Evolutionary conservation across 371 early-diverging fungal genomes (phyloP).

Genomic region (Mortierella sp.): DNA sequence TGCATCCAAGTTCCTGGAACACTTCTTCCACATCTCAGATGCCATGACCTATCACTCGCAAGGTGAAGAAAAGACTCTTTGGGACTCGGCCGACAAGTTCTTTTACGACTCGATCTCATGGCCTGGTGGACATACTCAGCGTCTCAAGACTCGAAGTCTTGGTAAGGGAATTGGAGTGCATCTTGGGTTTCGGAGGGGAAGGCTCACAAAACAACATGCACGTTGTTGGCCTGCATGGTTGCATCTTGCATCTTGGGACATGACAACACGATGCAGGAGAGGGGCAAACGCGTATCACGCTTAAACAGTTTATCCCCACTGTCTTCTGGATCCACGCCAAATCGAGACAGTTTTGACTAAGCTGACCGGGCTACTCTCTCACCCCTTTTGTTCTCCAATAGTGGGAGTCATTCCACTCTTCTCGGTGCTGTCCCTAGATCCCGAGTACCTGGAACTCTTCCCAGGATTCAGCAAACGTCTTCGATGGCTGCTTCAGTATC

Average conservation of each 20-base stretch:
- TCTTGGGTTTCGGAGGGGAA: no score
- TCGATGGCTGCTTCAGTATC: conserved; percentile 34
- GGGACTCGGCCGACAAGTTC: conserved; percentile 58
- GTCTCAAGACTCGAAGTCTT: conserved; percentile 54
- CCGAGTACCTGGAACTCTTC: conserved; percentile 46
- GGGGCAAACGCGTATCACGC: no score
- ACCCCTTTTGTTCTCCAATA: not conserved
- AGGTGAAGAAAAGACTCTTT: conserved; percentile 42
- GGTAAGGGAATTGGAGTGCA: conserved; percentile 15
- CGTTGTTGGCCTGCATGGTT: no score
- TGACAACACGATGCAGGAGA: no score
- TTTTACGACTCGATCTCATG: conserved; percentile 59
- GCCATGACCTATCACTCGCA: conserved; percentile 55
- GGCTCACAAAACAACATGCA: no score
- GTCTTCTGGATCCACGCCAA: not conserved
- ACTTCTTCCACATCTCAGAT: conserved; percentile 62
- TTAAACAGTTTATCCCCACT: not conserved
- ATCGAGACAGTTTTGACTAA: no score
- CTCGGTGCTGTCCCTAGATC: conserved; percentile 36
- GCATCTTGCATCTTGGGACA: no score
- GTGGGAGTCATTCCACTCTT: conserved; percentile 46
- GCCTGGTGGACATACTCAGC: conserved; percentile 52
- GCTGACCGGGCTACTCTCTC: not conserved
- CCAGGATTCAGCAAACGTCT: conserved; percentile 42
- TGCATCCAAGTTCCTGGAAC: conserved; percentile 59